A percentile compares a stretch with the other conserved stretches of the same genome.
Evolutionary conservation across 495 filamentous ascomycete genomes (phyloP).

Genomic region (Tuber borchii): DNA sequence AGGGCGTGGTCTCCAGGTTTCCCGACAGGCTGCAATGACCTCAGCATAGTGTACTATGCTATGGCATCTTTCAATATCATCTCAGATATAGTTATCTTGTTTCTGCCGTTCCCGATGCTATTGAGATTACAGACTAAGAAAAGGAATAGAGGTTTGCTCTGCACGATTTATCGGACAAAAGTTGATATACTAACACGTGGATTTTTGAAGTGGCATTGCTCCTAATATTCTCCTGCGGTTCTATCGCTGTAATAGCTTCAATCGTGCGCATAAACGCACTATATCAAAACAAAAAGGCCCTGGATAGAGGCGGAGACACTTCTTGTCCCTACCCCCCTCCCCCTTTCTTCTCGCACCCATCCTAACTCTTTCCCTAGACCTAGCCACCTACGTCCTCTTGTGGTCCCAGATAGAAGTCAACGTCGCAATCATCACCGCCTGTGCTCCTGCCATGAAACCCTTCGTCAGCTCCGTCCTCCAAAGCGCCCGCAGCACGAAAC

Average conservation of each 20-base stretch:
- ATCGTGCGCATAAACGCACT: constrained; percentile 38
- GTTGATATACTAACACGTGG: not conserved
- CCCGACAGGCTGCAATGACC: constrained; percentile 25
- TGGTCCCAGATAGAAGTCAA: constrained; percentile 40
- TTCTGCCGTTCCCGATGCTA: constrained; percentile 26
- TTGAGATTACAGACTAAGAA: constrained; percentile 25
- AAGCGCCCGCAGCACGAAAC: constrained; percentile 12
- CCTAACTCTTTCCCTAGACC: constrained; percentile 9
- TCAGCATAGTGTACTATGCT: constrained; percentile 25
- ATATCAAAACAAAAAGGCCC: constrained; percentile 17
- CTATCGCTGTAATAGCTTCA: constrained; percentile 39
- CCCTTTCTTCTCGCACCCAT: constrained; percentile 10
- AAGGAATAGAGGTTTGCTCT: constrained; percentile 17
- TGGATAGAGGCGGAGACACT: constrained; percentile 15
- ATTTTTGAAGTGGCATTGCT: constrained; percentile 13
- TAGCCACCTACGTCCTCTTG: constrained; percentile 27
- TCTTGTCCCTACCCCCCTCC: constrained; percentile 7
- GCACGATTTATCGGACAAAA: not conserved
- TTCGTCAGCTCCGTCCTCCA: constrained; percentile 27
- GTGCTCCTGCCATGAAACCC: constrained; percentile 33
- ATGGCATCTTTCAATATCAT: constrained; percentile 34
- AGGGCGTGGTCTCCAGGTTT: constrained; percentile 23
- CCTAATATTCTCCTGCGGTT: constrained; percentile 29
- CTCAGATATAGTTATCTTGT: constrained; percentile 30
- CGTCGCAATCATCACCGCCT: constrained; percentile 35